Evolutionary conservation across 352 stramenopile genomes (phyloP).

Genomic region (Globisporangium solare): DNA sequence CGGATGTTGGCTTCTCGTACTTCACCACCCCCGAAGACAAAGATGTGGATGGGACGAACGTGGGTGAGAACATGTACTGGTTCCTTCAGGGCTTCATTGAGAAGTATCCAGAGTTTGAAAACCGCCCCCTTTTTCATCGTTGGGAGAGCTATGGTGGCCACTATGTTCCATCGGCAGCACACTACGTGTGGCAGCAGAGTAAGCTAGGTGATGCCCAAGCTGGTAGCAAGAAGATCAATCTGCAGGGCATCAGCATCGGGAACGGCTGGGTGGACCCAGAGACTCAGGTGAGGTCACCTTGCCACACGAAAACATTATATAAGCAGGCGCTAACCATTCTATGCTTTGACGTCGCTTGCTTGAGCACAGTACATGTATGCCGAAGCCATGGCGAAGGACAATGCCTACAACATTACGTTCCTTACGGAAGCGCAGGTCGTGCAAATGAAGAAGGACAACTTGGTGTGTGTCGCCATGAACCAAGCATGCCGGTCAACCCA

Average conservation of each 20-base stretch:
- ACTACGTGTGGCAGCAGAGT: slow-evolving; percentile 51
- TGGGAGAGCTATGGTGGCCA: slow-evolving; percentile 58
- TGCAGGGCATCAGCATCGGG: slow-evolving; percentile 33
- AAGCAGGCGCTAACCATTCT: too few species aligned
- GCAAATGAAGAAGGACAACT: slow-evolving; percentile 16
- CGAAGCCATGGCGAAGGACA: slow-evolving; percentile 29
- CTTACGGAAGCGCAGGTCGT: slow-evolving; percentile 12
- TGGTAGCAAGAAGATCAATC: slow-evolving; percentile 21
- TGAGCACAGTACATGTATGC: slow-evolving; percentile 19
- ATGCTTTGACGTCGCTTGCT: not conserved
- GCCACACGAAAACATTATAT: too few species aligned
- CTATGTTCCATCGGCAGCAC: slow-evolving; percentile 44
- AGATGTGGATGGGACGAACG: slow-evolving; percentile 27
- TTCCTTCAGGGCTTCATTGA: slow-evolving; percentile 41
- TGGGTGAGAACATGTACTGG: slow-evolving; percentile 44
- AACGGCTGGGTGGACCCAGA: slow-evolving; percentile 21
- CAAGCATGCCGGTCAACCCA: slow-evolving; percentile 1
- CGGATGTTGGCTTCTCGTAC: slow-evolving; percentile 33
- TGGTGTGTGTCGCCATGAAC: slow-evolving; percentile 14
- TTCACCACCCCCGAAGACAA: slow-evolving; percentile 10
- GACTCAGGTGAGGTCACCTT: slow-evolving; percentile 8
- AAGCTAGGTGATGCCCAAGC: slow-evolving; percentile 9
- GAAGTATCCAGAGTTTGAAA: slow-evolving; percentile 42
- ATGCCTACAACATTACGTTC: slow-evolving; percentile 32
- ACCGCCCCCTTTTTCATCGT: slow-evolving; percentile 38